Percentiles rank a stretch among this genome's conserved stretches.
Evolutionary conservation across 225 moss, liverwort and hornwort species (phyloP).

Genomic region (Lunularia cruciata): DNA sequence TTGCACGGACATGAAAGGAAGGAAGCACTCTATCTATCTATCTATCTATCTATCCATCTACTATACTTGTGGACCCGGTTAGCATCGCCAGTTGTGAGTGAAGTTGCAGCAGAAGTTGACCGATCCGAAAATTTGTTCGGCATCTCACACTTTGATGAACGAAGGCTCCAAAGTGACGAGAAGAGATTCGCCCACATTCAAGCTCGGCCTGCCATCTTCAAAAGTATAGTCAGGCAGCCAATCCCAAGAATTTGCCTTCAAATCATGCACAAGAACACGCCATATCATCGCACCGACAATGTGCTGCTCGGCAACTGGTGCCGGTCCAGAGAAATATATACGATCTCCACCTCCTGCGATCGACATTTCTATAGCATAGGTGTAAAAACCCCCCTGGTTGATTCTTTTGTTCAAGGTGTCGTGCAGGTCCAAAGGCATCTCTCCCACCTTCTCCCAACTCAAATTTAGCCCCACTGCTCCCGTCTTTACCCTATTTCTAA

Average conservation of each 20-base stretch:
- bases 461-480: neutral
- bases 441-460: conserved; percentile 18
- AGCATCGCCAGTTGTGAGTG: neutral
- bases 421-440: conserved; percentile 12
- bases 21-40: neutral
- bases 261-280: conserved; percentile 19
- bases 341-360: conserved; percentile 17
- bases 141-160: conserved; percentile 18
- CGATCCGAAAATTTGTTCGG: neutral
- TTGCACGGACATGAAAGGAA: neutral
- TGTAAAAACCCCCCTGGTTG: conserved; percentile 19
- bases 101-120: neutral
- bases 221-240: conserved; percentile 20
- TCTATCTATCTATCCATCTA: neutral
- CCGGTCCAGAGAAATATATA: conserved; percentile 20
- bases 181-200: conserved; percentile 19
- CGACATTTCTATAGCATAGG: conserved; percentile 22
- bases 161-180: conserved; percentile 18
- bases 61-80: neutral
- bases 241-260: conserved; percentile 16
- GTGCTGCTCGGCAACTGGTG: conserved; percentile 15
- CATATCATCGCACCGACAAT: conserved; percentile 16
- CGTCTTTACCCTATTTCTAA: neutral
- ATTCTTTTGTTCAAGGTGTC: conserved; percentile 17
- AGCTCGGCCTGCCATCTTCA: conserved; percentile 19